phyloP scores from a whole-genome alignment of 306 rosid species.

The Cicer bijugum region DNA sequence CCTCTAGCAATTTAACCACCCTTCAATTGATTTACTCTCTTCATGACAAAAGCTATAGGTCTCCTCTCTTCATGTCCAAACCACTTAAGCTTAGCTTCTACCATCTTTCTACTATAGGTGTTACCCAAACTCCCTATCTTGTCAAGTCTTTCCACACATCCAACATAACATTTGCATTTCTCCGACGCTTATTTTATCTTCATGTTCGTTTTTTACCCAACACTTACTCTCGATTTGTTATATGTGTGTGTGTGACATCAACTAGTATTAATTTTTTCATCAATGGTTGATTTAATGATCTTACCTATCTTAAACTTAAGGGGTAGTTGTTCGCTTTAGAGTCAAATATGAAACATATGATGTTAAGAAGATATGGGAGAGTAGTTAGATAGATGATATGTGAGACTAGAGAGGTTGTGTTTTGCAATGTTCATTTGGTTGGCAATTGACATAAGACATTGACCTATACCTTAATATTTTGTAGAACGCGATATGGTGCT shows the following conservation, averaged over 20 bases:
- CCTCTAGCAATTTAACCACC: too few relatives aligned
- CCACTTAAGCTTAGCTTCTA: too few relatives aligned
- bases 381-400: background rate
- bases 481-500: background rate
- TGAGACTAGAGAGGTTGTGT: background rate
- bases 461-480: background rate
- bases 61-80: too few relatives aligned
- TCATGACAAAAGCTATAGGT: too few relatives aligned
- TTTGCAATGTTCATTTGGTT: slow-evolving; percentile 4
- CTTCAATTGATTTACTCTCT: too few relatives aligned
- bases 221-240: background rate
- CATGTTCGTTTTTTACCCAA: too few relatives aligned
- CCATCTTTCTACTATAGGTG: too few relatives aligned
- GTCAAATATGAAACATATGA: background rate
- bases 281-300: background rate
- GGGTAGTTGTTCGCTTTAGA: background rate
- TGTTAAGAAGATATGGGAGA: background rate
- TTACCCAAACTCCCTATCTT: too few relatives aligned
- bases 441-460: background rate
- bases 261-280: background rate
- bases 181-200: too few relatives aligned
- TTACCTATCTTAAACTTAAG: background rate
- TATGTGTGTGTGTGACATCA: background rate
- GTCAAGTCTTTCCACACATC: too few relatives aligned
- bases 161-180: too few relatives aligned